A percentile compares a stretch with the other conserved stretches of the same genome.
These are phyloP conservation scores for Cladosporium sp. DNA, from an alignment of 2,329 filamentous ascomycete species.

Conservation along the genomic window DNA sequence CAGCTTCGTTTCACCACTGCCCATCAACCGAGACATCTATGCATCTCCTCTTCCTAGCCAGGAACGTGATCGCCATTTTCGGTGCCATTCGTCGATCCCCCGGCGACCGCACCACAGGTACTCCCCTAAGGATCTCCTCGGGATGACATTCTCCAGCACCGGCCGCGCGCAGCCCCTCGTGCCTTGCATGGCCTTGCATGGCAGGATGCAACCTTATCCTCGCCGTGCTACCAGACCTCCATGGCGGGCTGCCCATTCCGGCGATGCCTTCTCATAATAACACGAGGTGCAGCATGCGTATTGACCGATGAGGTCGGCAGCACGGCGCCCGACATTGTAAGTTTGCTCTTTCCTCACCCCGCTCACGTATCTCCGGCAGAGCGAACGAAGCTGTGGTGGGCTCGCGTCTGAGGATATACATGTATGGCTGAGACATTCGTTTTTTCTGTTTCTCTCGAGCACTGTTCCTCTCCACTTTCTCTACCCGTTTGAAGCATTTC, in stretches of 20 bases:
- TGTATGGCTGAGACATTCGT: neutral
- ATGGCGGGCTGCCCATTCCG: neutral
- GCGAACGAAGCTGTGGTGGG: too few species aligned
- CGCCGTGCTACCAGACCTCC: neutral
- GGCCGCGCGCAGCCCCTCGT: neutral
- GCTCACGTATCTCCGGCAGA: neutral
- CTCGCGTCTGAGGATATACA: too few species aligned
- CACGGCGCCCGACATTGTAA: neutral
- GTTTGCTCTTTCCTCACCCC: neutral
- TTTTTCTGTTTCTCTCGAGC: neutral
- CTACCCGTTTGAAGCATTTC: constrained; percentile 1
- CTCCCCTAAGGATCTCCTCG: neutral
- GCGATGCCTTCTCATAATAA: neutral
- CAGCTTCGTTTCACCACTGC: too few species aligned
- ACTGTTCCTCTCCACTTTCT: constrained; percentile 6
- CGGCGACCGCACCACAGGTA: neutral
- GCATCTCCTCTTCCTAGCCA: constrained; percentile 1
- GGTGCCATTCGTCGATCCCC: constrained; percentile 3
- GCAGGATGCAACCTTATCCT: constrained; percentile 3
- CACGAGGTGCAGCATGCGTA: neutral
- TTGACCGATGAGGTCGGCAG: neutral
- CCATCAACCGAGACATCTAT: neutral
- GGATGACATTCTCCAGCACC: neutral
- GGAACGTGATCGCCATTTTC: constrained; percentile 3
- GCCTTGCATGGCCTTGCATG: constrained; percentile 6